These are phyloP conservation scores for Marchantia paleacea DNA, from an alignment of 225 moss, liverwort and hornwort genomes.

Conservation along the genomic window DNA sequence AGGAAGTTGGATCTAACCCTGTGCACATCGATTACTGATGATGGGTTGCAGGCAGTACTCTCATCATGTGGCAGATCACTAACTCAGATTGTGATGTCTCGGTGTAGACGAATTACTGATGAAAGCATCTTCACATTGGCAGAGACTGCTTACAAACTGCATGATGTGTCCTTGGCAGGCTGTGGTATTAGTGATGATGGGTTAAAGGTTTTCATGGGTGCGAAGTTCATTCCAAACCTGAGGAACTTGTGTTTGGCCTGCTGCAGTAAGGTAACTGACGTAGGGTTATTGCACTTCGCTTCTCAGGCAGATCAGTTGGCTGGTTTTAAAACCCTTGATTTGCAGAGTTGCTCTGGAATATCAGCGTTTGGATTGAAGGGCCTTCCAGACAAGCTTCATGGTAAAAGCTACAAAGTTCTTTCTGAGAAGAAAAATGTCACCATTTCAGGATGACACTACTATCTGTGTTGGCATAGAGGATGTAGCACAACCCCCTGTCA, in stretches of 20 bases:
- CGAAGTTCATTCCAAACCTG: constrained; percentile 3
- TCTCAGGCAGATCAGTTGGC: background rate
- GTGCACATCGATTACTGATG: constrained; percentile 31
- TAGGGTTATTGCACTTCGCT: constrained; percentile 19
- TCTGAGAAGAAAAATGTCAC: constrained; percentile 16
- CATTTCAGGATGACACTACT: constrained; percentile 15
- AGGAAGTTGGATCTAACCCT: constrained; percentile 28
- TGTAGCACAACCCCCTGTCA: background rate
- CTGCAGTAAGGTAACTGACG: constrained; percentile 27
- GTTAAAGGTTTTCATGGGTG: constrained; percentile 21
- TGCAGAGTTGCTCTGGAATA: constrained; percentile 32
- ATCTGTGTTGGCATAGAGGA: background rate
- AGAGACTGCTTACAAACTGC: constrained; percentile 9
- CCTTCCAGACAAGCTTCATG: constrained; percentile 1
- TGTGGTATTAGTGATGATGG: constrained; percentile 27
- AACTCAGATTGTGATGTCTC: constrained; percentile 28
- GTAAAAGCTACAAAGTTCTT: constrained; percentile 19
- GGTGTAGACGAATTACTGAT: constrained; percentile 26
- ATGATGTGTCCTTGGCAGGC: constrained; percentile 32
- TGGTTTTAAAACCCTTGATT: constrained; percentile 32
- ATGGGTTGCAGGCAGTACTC: constrained; percentile 22
- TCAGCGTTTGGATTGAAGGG: constrained; percentile 20
- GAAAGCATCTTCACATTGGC: constrained; percentile 12
- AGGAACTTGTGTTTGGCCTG: constrained; percentile 31
- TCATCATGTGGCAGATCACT: constrained; percentile 12